phyloP scores from a whole-genome alignment of 768 basidiomycete species.

The Strobilomyces dryophilus region DNA sequence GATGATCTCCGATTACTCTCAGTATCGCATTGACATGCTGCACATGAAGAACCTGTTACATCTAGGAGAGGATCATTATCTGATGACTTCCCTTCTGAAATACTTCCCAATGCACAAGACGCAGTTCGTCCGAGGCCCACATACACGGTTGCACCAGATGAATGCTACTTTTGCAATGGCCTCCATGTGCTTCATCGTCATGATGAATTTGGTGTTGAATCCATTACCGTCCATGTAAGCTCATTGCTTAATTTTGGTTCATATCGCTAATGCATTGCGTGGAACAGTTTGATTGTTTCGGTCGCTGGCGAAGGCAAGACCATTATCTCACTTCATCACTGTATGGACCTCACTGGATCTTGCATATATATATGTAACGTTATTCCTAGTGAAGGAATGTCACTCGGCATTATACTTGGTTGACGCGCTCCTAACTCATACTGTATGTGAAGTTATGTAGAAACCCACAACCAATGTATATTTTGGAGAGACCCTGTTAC shows the following conservation, averaged over 20 bases:
- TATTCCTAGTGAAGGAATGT: too few relatives aligned
- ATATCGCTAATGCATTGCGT: conserved; percentile 3
- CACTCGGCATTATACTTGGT: too few relatives aligned
- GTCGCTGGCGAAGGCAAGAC: conserved; percentile 64
- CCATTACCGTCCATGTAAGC: conserved; percentile 88
- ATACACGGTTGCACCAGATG: conserved; percentile 91
- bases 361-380: conserved; percentile 4
- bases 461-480: too few relatives aligned
- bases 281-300: conserved; percentile 71
- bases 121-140: conserved; percentile 93
- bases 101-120: conserved; percentile 95
- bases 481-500: too few relatives aligned
- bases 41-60: conserved; percentile 99
- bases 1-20: conserved; percentile 88
- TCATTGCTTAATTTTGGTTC: conserved; percentile 7
- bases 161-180: conserved; percentile 92
- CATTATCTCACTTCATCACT: conserved; percentile 73
- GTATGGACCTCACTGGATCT: conserved; percentile 44
- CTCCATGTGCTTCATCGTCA: conserved; percentile 97
- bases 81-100: conserved; percentile 93
- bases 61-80: conserved; percentile 98
- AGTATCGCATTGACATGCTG: conserved; percentile 93
- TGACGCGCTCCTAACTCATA: too few relatives aligned
- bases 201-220: conserved; percentile 91
- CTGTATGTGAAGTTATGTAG: too few relatives aligned